A percentile compares a stretch with the other conserved stretches of the same genome.
phyloP scores from a whole-genome alignment of 2,329 filamentous ascomycete genomes.

The Ophiostoma fasciatum region DNA sequence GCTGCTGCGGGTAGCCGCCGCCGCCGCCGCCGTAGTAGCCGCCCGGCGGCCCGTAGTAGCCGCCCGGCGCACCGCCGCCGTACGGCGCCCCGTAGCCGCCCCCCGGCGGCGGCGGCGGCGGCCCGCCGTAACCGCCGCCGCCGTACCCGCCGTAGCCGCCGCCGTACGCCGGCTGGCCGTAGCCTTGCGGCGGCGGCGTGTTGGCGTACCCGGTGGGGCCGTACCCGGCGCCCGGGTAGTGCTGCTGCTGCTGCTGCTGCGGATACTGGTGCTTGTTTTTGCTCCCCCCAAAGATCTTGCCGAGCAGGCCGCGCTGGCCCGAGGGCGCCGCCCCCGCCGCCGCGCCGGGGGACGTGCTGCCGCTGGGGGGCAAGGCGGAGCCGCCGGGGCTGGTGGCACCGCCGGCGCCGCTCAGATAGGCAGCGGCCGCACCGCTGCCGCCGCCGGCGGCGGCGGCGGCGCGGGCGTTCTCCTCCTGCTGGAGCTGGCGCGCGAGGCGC shows the following conservation, averaged over 20 bases:
- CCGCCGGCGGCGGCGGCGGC: constrained; percentile 19
- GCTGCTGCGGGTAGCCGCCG: constrained; percentile 19
- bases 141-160: constrained; percentile 17
- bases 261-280: constrained; percentile 10
- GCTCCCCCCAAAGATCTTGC: constrained; percentile 36
- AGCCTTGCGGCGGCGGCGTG: constrained; percentile 18
- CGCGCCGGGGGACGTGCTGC: no score
- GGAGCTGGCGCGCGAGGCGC: constrained; percentile 57
- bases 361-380: constrained; percentile 9
- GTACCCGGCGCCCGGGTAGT: constrained; percentile 16
- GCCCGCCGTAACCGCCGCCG: constrained; percentile 14
- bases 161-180: no score
- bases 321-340: constrained; percentile 20
- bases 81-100: no score
- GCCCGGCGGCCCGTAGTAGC: constrained; percentile 18
- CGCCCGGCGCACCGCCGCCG: no score
- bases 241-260: neutral
- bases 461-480: constrained; percentile 67
- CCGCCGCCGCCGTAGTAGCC: constrained; percentile 20
- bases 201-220: constrained; percentile 17
- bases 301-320: constrained; percentile 32
- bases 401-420: constrained; percentile 18
- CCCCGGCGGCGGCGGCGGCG: constrained; percentile 17
- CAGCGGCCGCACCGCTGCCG: constrained; percentile 18
- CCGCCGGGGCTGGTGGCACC: neutral